A percentile compares a stretch with the other conserved stretches of the same genome.
phyloP scores from a whole-genome alignment of 805 yeast species.

The Candida pseudofarinosa region DNA sequence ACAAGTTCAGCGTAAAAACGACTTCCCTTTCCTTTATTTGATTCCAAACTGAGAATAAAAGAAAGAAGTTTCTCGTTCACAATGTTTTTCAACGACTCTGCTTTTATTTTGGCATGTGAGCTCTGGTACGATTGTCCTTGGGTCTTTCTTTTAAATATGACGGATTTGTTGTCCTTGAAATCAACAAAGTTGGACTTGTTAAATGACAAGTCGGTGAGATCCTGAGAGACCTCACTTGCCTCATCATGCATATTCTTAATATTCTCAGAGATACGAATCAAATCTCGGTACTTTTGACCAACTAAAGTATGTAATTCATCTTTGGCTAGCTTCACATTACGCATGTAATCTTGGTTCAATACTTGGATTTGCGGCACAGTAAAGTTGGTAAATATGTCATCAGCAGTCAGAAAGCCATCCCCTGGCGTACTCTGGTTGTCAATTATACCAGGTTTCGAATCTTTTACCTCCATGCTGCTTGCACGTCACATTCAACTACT shows the following conservation, averaged over 20 bases:
- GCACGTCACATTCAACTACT: too few species aligned
- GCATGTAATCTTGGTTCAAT: conserved; percentile 25
- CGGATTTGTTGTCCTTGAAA: conserved; percentile 16
- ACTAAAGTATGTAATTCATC: conserved; percentile 34
- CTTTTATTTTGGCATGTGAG: conserved; percentile 17
- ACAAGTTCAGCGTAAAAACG: neutral
- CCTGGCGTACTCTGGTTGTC: too few species aligned
- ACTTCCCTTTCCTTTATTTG: neutral
- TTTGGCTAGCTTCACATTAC: conserved; percentile 24
- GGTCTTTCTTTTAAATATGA: conserved; percentile 17
- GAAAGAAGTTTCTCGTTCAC: conserved; percentile 25
- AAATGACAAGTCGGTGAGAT: conserved; percentile 30
- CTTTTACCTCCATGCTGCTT: too few species aligned
- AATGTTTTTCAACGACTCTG: conserved; percentile 24
- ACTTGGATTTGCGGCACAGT: conserved; percentile 30
- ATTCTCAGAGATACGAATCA: conserved; percentile 42
- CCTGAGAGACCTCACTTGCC: conserved; percentile 19
- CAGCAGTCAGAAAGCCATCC: too few species aligned
- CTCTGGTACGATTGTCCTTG: conserved; percentile 13
- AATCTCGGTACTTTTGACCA: conserved; percentile 39
- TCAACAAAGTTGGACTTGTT: conserved; percentile 22
- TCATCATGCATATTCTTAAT: conserved; percentile 28
- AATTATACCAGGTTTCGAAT: too few species aligned
- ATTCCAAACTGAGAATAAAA: conserved; percentile 15
- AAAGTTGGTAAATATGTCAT: conserved; percentile 30